Conservation (phyloP, 2,329 filamentous ascomycete genomes). For the Trichoderma sp. region DNA sequence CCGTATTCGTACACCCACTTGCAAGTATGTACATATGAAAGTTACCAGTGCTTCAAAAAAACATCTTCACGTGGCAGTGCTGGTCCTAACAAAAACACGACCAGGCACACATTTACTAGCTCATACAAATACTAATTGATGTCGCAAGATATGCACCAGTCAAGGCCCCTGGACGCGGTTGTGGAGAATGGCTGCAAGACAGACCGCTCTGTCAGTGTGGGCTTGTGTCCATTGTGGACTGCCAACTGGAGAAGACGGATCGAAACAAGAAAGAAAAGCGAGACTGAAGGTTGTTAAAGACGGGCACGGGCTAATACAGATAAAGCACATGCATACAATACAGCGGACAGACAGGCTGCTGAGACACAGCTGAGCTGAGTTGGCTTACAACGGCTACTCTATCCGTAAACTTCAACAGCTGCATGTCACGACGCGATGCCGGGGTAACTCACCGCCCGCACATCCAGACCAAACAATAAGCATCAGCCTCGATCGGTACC, state of each 20-base stretch:
- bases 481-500: conserved; percentile 19
- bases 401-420: neutral
- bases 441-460: neutral
- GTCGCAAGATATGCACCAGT: conserved; percentile 30
- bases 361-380: neutral
- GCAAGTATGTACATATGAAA: neutral
- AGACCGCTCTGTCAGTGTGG: conserved; percentile 2
- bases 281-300: neutral
- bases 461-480: neutral
- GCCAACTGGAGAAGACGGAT: neutral
- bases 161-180: conserved; percentile 14
- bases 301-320: neutral
- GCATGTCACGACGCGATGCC: neutral
- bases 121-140: neutral
- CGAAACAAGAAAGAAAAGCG: neutral
- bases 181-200: conserved; percentile 15
- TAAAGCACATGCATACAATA: neutral
- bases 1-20: neutral
- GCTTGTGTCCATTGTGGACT: neutral
- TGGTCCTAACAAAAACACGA: neutral
- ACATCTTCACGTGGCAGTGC: neutral
- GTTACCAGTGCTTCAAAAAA: neutral
- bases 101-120: neutral
- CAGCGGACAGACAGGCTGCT: neutral
- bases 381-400: neutral